Evolutionary conservation across 352 stramenopile genomes (phyloP).

Genomic region (Phytophthora melonis): DNA sequence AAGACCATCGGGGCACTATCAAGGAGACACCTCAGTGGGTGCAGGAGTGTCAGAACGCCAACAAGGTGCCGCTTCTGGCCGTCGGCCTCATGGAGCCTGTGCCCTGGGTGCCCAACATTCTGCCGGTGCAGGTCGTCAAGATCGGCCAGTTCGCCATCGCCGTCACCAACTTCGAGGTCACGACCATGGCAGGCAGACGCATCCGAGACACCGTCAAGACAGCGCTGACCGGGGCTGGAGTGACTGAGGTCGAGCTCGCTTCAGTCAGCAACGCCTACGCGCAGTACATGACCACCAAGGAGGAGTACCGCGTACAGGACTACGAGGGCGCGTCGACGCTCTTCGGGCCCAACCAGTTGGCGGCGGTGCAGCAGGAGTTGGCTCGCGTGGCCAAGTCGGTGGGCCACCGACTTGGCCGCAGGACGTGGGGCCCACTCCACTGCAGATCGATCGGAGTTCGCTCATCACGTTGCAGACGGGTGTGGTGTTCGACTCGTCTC

Average conservation of each 20-base stretch:
- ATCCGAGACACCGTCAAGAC: slow-evolving; percentile 46
- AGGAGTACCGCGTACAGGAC: slow-evolving; percentile 69
- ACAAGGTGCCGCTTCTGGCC: slow-evolving; percentile 55
- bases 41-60: slow-evolving; percentile 43
- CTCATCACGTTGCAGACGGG: slow-evolving; percentile 48
- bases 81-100: slow-evolving; percentile 47
- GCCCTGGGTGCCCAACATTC: slow-evolving; percentile 52
- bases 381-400: slow-evolving; percentile 26
- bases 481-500: slow-evolving; percentile 45
- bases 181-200: slow-evolving; percentile 64
- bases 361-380: slow-evolving; percentile 61
- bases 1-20: slow-evolving; percentile 3
- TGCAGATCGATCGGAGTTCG: slow-evolving; percentile 46
- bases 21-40: slow-evolving; percentile 45
- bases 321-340: slow-evolving; percentile 79
- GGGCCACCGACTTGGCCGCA: no score
- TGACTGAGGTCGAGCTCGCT: slow-evolving; percentile 53
- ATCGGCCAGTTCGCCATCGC: slow-evolving; percentile 57
- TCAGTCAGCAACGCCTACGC: slow-evolving; percentile 65
- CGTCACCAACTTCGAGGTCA: slow-evolving; percentile 66
- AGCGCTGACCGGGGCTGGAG: slow-evolving; percentile 31
- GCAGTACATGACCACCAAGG: slow-evolving; percentile 63
- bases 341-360: slow-evolving; percentile 72
- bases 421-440: slow-evolving; percentile 42
- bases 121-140: slow-evolving; percentile 66